Base-by-base conservation (phyloP, 371 early-diverging fungal species). In the Smittium culicis region DNA sequence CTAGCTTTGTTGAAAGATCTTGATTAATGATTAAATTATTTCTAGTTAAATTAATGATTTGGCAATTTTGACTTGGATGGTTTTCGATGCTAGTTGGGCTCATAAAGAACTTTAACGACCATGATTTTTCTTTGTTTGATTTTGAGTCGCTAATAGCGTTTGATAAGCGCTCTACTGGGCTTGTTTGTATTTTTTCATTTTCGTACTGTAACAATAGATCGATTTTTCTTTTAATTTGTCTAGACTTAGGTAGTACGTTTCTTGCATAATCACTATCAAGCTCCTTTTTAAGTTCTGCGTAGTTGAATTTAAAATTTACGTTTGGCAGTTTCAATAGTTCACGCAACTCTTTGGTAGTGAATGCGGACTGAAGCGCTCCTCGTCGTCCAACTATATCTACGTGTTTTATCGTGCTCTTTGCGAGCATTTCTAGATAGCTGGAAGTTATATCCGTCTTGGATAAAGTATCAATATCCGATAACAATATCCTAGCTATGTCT, bases 301-400 rank as follows among this genome's bases (percentile, higher is more conserved):
- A 64, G 68, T 93, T 90, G 35, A 85, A 79, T 35, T 78, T 63
- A 55, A 88, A 83, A 17, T 72, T 70, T 5, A 87, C 80, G 27
- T 77, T 77, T 1, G 88, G 86, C 33, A 92, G 66, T 1, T 83
- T 74, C 69, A 93, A 81, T 86, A 96, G 88, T 71, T 98, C 98
- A n/a, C 96, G 85, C 11, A 98, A 74, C 67, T 96, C 96, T 73
- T 95, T 95, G 28, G 93, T 82, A 0, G 96, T 96, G 72, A 96
- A 96, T 2, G 93, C 79, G 28, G 85, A 92, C 79, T 96, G 93
- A 27, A 92, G 71, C 0, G 98, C 96, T 0, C 98, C 98, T 30
- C 98, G 83, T 28, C 98, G 82, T 0, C 93, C 96, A 16, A 96
- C 81, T 57, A 96, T 77, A 68, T 87, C 86, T 3, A 98, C 95